Base-by-base conservation (phyloP, 139 green algal genomes). In the Eudorina sp. region DNA sequence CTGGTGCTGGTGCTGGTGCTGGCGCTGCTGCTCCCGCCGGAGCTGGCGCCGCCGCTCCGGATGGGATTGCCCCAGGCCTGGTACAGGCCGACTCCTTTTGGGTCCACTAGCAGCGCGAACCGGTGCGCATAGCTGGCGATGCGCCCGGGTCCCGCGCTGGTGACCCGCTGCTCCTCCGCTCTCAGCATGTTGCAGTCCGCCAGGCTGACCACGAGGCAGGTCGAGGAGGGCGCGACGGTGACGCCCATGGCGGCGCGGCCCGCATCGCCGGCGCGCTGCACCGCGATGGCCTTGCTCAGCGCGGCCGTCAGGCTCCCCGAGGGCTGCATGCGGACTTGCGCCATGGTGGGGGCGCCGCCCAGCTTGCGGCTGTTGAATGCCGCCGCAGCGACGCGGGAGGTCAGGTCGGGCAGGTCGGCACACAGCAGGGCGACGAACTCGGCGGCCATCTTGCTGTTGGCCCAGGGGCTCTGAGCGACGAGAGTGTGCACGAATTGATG, bases 341-440 rank as follows among this genome's bases (percentile, higher is more conserved):
- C 66, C 66, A 46, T 75, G 14, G 66, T 40, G 9, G 66, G 66
- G 8, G 29, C 9, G 38, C 66, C 66, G 18, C 66, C 66, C 16
- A 75, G 66, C 34, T 23, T 75, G 66, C 66, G 66, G 66, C 66
- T 75, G 66, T 75, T 75, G 66, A 75, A 75, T 3, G 66, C 34
- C 14, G 66, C 66, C 19, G 66, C 66, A 34, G 34, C 25, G 2
- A 75, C 66, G 31, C 66, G 66, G 2, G 66, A 18, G 14, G 46
- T 34, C 34, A 75, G 66, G 34, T 75, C 34, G 9, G 19, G 21
- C 2, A 75, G 31, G 38, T 75, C 36, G 2, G 66, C 66, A 9
- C n/a, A 46, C 31, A 75, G 66, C 31, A 75, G 7, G 2, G 66
- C 31, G 66, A 75, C 66, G 9, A 75, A 75, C 23, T 75, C 66